Conservation (phyloP, 2,329 filamentous ascomycete genomes). For the Cladophialophora chaetospira region DNA sequence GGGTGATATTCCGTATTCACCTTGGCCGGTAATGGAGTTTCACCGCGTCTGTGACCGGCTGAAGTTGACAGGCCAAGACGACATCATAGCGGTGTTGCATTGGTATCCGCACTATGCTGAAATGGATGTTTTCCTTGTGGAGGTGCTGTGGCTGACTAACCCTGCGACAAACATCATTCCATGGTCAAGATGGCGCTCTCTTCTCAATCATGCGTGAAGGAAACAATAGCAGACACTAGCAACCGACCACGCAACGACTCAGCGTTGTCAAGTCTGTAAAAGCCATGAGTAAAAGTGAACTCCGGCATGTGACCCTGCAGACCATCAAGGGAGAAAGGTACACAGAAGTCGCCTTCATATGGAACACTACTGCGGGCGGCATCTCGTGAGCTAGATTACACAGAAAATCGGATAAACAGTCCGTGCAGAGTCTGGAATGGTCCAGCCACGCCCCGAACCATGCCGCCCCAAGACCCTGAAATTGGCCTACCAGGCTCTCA, state of each 20-base stretch:
- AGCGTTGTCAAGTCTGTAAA: too few relatives aligned
- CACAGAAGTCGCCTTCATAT: too few relatives aligned
- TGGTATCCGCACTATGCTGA: slow-evolving; percentile 7
- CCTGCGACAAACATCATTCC: slow-evolving; percentile 4
- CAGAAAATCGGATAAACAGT: too few relatives aligned
- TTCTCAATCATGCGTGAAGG: slow-evolving; percentile 17
- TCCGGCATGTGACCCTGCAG: too few relatives aligned
- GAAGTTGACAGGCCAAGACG: neutral
- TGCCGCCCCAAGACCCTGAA: neutral
- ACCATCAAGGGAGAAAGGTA: too few relatives aligned
- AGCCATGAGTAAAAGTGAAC: too few relatives aligned
- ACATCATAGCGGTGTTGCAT: neutral
- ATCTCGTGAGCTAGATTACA: too few relatives aligned
- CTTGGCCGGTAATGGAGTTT: slow-evolving; percentile 15
- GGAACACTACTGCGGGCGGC: too few relatives aligned
- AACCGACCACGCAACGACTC: too few relatives aligned
- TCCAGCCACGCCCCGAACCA: too few relatives aligned
- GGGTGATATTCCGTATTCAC: slow-evolving; percentile 17
- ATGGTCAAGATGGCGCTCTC: slow-evolving; percentile 16
- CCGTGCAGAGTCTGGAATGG: too few relatives aligned
- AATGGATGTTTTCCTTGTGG: slow-evolving; percentile 12
- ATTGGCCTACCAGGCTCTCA: neutral
- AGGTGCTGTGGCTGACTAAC: neutral
- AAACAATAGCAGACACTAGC: neutral
- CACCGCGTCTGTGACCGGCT: slow-evolving; percentile 1